A percentile compares a stretch with the other conserved stretches of the same genome.
Conservation (phyloP, 352 stramenopile species). For the Phytophthora pluvialis region DNA sequence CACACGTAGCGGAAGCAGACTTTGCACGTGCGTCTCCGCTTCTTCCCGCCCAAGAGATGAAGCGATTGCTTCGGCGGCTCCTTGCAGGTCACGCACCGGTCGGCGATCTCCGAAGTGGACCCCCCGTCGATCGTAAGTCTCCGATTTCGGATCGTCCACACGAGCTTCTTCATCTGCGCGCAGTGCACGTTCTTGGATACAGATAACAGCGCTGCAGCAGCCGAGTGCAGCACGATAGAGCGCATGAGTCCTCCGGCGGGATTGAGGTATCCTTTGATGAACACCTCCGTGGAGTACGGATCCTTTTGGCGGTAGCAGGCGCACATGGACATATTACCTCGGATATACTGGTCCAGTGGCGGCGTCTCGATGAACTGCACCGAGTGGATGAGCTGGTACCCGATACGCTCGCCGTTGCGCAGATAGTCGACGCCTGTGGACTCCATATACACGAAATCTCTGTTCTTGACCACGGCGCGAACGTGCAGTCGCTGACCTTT, state of each 20-base stretch:
- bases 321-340: constrained; percentile 58
- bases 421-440: constrained; percentile 49
- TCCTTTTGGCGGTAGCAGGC: constrained; percentile 53
- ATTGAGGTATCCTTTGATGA: constrained; percentile 49
- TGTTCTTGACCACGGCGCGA: constrained; percentile 49
- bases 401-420: constrained; percentile 52
- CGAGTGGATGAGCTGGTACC: constrained; percentile 63
- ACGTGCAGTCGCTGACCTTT: constrained; percentile 43
- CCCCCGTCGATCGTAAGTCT: constrained; percentile 6
- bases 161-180: constrained; percentile 68
- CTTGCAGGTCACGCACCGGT: constrained; percentile 29
- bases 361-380: constrained; percentile 52
- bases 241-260: constrained; percentile 42
- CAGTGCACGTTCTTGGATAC: constrained; percentile 47
- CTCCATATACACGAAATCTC: constrained; percentile 64
- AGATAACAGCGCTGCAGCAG: constrained; percentile 40
- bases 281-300: constrained; percentile 52
- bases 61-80: constrained; percentile 6
- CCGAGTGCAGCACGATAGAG: constrained; percentile 41
- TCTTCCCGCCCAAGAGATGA: constrained; percentile 19
- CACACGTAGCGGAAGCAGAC: constrained; percentile 51
- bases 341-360: constrained; percentile 38
- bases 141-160: constrained; percentile 50
- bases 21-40: constrained; percentile 34
- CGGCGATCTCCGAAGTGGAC: constrained; percentile 8